Evolutionary conservation across 352 stramenopile genomes (phyloP).

Genomic region (Pythium vanterpoolii): DNA sequence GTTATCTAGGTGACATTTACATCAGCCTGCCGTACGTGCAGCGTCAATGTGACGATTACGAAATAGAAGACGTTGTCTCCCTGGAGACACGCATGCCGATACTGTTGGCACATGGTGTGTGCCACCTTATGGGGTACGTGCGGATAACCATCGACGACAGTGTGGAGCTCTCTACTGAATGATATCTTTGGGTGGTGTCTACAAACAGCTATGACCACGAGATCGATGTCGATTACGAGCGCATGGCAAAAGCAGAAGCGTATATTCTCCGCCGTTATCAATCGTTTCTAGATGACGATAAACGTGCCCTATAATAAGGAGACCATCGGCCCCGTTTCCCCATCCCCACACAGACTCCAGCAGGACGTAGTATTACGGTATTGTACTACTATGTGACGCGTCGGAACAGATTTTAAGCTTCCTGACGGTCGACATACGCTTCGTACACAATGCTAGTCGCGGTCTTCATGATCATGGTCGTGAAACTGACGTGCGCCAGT

Average conservation of each 20-base stretch:
- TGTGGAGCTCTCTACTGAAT: neutral
- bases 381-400: neutral
- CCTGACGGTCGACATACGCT: slow-evolving; percentile 45
- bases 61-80: slow-evolving; percentile 50
- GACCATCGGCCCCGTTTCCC: neutral
- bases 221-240: slow-evolving; percentile 65
- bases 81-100: slow-evolving; percentile 69
- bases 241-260: slow-evolving; percentile 69
- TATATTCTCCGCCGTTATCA: slow-evolving; percentile 58
- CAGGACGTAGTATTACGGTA: neutral
- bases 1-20: slow-evolving; percentile 84
- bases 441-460: slow-evolving; percentile 84
- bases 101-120: slow-evolving; percentile 75
- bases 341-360: neutral
- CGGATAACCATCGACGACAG: neutral
- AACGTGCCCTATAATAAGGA: neutral
- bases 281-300: slow-evolving; percentile 37
- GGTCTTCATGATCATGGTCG: slow-evolving; percentile 92
- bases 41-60: slow-evolving; percentile 54
- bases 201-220: slow-evolving; percentile 75
- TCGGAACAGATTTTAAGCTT: neutral
- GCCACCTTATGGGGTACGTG: slow-evolving; percentile 74
- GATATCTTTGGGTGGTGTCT: neutral
- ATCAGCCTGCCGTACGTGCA: slow-evolving; percentile 80
- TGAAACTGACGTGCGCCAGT: slow-evolving; percentile 78